Conservation (phyloP, 495 filamentous ascomycete genomes). For the Aspergillus baeticus region DNA sequence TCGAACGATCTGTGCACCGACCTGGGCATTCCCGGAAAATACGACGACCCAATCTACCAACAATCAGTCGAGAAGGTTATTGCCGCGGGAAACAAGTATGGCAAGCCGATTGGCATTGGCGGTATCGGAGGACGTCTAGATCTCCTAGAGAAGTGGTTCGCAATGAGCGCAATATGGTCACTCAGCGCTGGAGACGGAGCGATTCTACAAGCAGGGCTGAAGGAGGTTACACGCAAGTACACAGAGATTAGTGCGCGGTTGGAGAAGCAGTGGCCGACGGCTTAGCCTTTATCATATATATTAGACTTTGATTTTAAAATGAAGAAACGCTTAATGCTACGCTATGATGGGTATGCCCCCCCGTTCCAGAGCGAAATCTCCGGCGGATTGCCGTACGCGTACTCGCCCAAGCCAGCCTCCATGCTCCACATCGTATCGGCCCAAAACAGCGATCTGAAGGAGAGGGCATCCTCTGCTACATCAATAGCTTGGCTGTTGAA, state of each 20-base stretch:
- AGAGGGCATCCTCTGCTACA: constrained; percentile 15
- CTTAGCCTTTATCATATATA: background rate
- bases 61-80: constrained; percentile 25
- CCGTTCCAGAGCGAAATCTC: background rate
- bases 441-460: constrained; percentile 17
- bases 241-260: constrained; percentile 24
- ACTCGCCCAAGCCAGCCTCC: constrained; percentile 30
- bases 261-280: constrained; percentile 9
- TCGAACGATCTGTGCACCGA: constrained; percentile 31
- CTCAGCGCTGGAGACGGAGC: constrained; percentile 27
- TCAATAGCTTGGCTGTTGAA: background rate
- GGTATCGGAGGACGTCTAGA: constrained; percentile 28
- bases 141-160: constrained; percentile 32
- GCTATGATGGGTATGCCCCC: background rate
- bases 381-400: constrained; percentile 25
- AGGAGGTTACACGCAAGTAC: constrained; percentile 28
- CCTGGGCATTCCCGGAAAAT: constrained; percentile 31
- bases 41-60: constrained; percentile 21
- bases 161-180: constrained; percentile 31
- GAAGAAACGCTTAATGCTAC: too few species aligned
- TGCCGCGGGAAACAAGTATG: constrained; percentile 21
- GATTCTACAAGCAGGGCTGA: constrained; percentile 29
- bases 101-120: constrained; percentile 30
- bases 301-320: too few species aligned
- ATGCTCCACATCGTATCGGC: constrained; percentile 28